Percentiles rank a stretch among this genome's conserved stretches.
phyloP scores from a whole-genome alignment of 495 filamentous ascomycete genomes.

The Sphaerosporella brunnea region DNA sequence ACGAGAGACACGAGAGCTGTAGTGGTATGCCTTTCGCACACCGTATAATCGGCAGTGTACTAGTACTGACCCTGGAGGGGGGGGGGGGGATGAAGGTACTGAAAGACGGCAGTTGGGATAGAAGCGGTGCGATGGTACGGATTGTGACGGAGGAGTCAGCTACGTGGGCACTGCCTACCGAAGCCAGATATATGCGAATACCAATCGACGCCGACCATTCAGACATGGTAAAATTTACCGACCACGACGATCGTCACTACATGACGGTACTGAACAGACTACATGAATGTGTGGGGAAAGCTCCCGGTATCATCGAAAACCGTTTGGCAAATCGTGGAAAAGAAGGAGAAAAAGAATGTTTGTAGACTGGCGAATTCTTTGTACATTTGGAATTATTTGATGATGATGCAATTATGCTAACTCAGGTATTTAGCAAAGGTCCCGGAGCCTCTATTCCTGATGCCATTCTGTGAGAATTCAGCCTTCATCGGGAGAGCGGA shows the following conservation, averaged over 20 bases:
- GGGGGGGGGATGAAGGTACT: too few species aligned
- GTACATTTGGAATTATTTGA: too few species aligned
- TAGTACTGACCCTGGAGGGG: too few species aligned
- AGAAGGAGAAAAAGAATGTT: background rate
- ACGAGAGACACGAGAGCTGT: background rate
- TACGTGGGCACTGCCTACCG: background rate
- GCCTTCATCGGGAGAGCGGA: background rate
- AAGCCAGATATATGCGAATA: background rate
- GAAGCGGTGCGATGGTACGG: background rate
- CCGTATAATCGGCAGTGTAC: background rate
- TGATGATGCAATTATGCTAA: too few species aligned
- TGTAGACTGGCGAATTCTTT: background rate
- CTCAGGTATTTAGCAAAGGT: too few species aligned
- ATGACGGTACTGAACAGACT: background rate
- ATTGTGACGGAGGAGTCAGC: slow-evolving; percentile 2
- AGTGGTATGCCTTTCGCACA: background rate
- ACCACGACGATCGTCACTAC: background rate
- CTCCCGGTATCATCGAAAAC: background rate
- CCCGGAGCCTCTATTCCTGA: background rate
- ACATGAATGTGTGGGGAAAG: background rate
- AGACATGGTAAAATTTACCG: slow-evolving; percentile 1
- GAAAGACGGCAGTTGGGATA: background rate
- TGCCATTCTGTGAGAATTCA: background rate
- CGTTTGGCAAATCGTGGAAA: background rate
- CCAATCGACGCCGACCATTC: slow-evolving; percentile 1